Evolutionary conservation across 2,329 filamentous ascomycete species (phyloP), one percentile per base, ranked within the genome.

Genomic region (Trichoderma semiorbis): DNA sequence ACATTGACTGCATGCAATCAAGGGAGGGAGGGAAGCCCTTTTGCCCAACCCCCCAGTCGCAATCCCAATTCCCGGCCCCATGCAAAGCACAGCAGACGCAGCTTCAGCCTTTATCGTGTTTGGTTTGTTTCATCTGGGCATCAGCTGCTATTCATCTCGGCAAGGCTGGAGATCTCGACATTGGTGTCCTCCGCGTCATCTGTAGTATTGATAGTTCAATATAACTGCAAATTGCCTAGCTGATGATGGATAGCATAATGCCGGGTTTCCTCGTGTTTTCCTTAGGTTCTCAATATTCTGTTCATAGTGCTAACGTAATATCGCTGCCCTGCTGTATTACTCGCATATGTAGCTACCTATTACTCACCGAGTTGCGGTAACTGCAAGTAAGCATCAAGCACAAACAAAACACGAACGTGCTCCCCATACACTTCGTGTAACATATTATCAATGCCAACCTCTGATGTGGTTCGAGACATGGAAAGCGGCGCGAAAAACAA

Each of bases 161-260:
- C 64, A 67, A 57, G 64, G 64, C 64, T 67, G 64, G 64, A 57
- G 64, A 67, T 39, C 21, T 55, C 26, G n/a, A 43, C 39, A n/a
- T 18, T 43, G 39, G 16, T 8, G 1, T 43, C 16, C 16, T 18
- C 36, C 36, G 36, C 16, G 36, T 43, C 36, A 43, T 39, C 36
- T 39, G 7, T 18, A 18, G 36, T 39, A 18, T 39, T 39, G 36
- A 39, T 39, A 39, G 7, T 16, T 3, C 7, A 39, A 43, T 26
- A 30, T 30, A 28, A 43, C 34, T 39, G 55, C 26, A 58, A 30
- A 3, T 57, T 57, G 53, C 24, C 53, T 57, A 57, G 24, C 50
- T 14, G 7, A 24, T 55, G 39, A 14, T 36, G 34, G 34, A 14
- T 5, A 36, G 16, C 14, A 36, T 36, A 14, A 39, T 39, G 36